phyloP scores from a whole-genome alignment of 192 early-diverging fungal genomes.

The Coemansia sp. region DNA sequence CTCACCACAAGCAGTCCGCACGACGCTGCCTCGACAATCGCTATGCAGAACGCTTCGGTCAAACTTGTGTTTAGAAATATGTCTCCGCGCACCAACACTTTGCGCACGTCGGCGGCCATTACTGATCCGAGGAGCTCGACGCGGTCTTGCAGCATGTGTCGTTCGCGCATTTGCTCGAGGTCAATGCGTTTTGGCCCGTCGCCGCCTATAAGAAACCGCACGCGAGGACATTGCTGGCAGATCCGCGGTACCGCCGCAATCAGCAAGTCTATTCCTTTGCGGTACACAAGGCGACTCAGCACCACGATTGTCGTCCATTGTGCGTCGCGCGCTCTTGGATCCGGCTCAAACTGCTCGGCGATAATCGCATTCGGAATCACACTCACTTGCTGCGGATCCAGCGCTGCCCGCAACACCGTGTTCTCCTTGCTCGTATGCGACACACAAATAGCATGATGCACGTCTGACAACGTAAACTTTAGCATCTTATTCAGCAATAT shows the following conservation, averaged over 20 bases:
- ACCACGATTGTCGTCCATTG: constrained; percentile 91
- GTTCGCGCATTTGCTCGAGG: constrained; percentile 96
- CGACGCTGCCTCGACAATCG: constrained; percentile 96
- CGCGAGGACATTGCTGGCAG: constrained; percentile 73
- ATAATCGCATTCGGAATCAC: constrained; percentile 98
- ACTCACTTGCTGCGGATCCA: constrained; percentile 86
- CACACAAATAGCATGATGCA: constrained; percentile 97
- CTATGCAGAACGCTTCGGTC: constrained; percentile 98
- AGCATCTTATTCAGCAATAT: constrained; percentile 96
- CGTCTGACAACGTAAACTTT: constrained; percentile 95
- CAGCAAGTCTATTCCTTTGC: constrained; percentile 92
- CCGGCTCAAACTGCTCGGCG: constrained; percentile 85
- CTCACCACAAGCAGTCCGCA: constrained; percentile 93
- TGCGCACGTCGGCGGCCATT: constrained; percentile 76
- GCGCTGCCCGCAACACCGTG: constrained; percentile 89
- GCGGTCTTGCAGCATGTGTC: constrained; percentile 85
- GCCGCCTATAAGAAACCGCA: constrained; percentile 93
- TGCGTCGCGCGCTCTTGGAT: constrained; percentile 71
- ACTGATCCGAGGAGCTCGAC: constrained; percentile 86
- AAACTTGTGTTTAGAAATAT: constrained; percentile 97
- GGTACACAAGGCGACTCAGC: constrained; percentile 87
- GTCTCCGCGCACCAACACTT: constrained; percentile 87
- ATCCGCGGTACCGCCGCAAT: constrained; percentile 89
- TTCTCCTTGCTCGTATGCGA: constrained; percentile 99
- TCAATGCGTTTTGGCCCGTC: constrained; percentile 97